Conservation (phyloP, 192 early-diverging fungal genomes). For the Coemansia sp. region DNA sequence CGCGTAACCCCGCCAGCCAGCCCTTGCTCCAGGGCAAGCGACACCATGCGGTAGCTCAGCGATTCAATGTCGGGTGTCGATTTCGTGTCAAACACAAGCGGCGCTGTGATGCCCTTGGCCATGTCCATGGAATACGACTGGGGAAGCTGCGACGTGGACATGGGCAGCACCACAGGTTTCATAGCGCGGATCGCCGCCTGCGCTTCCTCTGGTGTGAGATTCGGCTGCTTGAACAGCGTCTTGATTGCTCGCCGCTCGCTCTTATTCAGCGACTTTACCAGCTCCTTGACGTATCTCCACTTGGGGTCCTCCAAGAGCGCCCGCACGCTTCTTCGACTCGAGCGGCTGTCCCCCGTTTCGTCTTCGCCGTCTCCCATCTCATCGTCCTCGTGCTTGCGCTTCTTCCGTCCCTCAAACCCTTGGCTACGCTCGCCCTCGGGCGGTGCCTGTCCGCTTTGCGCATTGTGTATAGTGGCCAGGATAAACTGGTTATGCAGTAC, state of each 20-base stretch:
- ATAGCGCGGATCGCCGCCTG: constrained; percentile 43
- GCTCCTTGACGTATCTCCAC: constrained; percentile 67
- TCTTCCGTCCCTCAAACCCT: constrained; percentile 57
- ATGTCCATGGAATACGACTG: constrained; percentile 62
- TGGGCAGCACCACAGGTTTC: constrained; percentile 57
- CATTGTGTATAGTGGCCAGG: constrained; percentile 78
- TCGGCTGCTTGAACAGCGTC: constrained; percentile 59
- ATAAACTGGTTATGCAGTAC: constrained; percentile 77
- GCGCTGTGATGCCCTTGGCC: constrained; percentile 69
- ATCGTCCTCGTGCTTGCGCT: constrained; percentile 37
- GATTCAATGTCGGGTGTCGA: constrained; percentile 68
- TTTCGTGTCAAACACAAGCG: constrained; percentile 70
- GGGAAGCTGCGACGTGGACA: constrained; percentile 58
- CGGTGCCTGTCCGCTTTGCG: constrained; percentile 68
- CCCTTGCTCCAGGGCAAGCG: constrained; percentile 70
- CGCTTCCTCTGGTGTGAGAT: constrained; percentile 46
- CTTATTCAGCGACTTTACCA: constrained; percentile 72
- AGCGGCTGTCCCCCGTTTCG: constrained; percentile 24
- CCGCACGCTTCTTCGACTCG: constrained; percentile 60
- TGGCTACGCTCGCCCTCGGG: constrained; percentile 63
- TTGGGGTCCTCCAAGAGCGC: constrained; percentile 57
- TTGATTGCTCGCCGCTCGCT: constrained; percentile 70
- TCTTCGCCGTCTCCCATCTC: constrained; percentile 16
- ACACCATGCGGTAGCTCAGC: constrained; percentile 69
- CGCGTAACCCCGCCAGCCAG: constrained; percentile 67